Conservation (phyloP, 176 grass and related monocot species). For the Urochloa ruziziensis region DNA sequence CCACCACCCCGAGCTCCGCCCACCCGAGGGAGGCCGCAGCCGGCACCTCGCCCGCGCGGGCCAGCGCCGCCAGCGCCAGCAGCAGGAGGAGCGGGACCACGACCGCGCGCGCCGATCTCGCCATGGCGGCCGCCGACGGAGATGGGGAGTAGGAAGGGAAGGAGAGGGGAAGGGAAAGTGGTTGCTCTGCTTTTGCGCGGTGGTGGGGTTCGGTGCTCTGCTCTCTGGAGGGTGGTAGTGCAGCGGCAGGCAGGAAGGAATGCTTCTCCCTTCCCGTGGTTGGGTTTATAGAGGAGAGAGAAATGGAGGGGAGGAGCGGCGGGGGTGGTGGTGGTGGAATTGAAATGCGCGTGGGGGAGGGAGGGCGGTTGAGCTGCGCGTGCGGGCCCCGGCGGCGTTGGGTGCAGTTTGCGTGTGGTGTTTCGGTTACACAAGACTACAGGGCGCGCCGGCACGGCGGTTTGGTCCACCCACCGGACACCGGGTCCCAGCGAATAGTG, state of each 20-base stretch:
- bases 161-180: neutral
- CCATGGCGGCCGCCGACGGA: neutral
- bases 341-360: neutral
- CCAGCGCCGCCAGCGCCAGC: neutral
- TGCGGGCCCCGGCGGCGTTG: neutral
- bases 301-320: accelerated
- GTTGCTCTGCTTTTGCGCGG: neutral
- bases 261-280: neutral
- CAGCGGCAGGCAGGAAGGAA: neutral
- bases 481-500: neutral
- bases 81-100: neutral
- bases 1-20: slow-evolving; percentile 37
- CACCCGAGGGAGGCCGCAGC: slow-evolving; percentile 9
- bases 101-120: neutral
- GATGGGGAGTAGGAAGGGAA: neutral
- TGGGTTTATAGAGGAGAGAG: slow-evolving; percentile 34
- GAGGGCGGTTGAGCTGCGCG: neutral
- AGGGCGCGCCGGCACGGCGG: neutral
- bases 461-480: neutral
- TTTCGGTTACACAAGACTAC: neutral
- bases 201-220: slow-evolving; percentile 31
- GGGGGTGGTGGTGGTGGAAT: neutral
- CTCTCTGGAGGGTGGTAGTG: neutral
- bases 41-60: neutral
- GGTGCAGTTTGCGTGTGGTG: neutral